These are phyloP conservation scores for Pythium pyrilobum DNA, from an alignment of 352 stramenopile genomes.

Conservation along the genomic window DNA sequence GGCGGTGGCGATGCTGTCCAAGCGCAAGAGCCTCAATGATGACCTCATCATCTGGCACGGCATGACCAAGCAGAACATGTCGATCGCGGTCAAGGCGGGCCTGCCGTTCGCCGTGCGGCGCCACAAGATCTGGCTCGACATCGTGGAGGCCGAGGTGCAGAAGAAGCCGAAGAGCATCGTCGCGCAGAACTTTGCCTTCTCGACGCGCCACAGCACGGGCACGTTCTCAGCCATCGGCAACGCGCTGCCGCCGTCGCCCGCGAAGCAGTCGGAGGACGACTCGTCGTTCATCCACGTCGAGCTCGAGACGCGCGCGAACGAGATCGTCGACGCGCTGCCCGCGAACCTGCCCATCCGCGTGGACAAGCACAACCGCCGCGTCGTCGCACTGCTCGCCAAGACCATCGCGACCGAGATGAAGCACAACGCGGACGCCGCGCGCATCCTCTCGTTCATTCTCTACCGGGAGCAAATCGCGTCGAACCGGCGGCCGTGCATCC, in stretches of 20 bases:
- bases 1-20: constrained; percentile 26
- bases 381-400: constrained; percentile 24
- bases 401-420: constrained; percentile 36
- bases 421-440: constrained; percentile 28
- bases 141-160: constrained; percentile 39
- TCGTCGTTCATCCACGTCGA: constrained; percentile 17
- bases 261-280: constrained; percentile 16
- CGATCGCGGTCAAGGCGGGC: constrained; percentile 24
- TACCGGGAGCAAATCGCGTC: constrained; percentile 45
- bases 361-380: constrained; percentile 28
- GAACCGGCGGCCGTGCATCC: constrained; percentile 37
- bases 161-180: constrained; percentile 44
- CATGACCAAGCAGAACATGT: constrained; percentile 51
- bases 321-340: constrained; percentile 26
- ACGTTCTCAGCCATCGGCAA: not conserved
- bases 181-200: constrained; percentile 38
- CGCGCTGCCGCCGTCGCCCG: not conserved
- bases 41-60: constrained; percentile 47
- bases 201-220: constrained; percentile 5
- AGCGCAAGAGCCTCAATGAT: constrained; percentile 47
- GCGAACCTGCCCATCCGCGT: constrained; percentile 28
- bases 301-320: constrained; percentile 19
- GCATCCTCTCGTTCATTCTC: constrained; percentile 42
- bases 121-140: constrained; percentile 48
- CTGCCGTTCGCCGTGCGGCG: constrained; percentile 31